Percentiles rank a stretch among this genome's conserved stretches.
Conservation (phyloP, 805 yeast genomes). For the Barnettozyma vustinii region DNA sequence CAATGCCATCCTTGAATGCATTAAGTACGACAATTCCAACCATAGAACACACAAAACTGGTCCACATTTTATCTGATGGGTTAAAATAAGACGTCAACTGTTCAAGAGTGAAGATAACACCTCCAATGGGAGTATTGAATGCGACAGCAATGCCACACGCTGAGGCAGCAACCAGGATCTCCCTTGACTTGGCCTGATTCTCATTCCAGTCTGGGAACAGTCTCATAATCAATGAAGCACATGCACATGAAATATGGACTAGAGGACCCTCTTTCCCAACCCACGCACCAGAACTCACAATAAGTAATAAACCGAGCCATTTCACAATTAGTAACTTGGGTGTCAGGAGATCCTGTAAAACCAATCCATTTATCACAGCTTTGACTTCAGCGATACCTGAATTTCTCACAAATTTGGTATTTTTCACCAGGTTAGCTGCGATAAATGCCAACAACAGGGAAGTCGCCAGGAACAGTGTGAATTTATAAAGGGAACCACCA, state of each 20-base stretch:
- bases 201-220: constrained; percentile 26
- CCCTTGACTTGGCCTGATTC: constrained; percentile 61
- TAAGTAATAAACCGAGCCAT: constrained; percentile 51
- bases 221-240: constrained; percentile 37
- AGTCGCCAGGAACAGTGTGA: constrained; percentile 32
- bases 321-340: constrained; percentile 48
- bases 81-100: constrained; percentile 59
- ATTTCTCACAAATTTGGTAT: constrained; percentile 36
- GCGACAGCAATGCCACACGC: constrained; percentile 86
- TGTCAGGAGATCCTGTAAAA: constrained; percentile 48
- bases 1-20: constrained; percentile 39
- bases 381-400: constrained; percentile 77
- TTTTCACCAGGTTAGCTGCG: constrained; percentile 28
- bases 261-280: constrained; percentile 85
- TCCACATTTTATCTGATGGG: constrained; percentile 71
- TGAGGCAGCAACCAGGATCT: constrained; percentile 64
- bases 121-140: constrained; percentile 84
- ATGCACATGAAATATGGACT: constrained; percentile 70
- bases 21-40: constrained; percentile 60
- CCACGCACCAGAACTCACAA: constrained; percentile 75
- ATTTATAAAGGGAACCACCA: constrained; percentile 28
- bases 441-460: constrained; percentile 35
- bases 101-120: constrained; percentile 74
- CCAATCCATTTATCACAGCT: constrained; percentile 60
- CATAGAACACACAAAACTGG: constrained; percentile 75